Evolutionary conservation across 495 filamentous ascomycete species (phyloP).

Genomic region (Penicillium tannophilum): DNA sequence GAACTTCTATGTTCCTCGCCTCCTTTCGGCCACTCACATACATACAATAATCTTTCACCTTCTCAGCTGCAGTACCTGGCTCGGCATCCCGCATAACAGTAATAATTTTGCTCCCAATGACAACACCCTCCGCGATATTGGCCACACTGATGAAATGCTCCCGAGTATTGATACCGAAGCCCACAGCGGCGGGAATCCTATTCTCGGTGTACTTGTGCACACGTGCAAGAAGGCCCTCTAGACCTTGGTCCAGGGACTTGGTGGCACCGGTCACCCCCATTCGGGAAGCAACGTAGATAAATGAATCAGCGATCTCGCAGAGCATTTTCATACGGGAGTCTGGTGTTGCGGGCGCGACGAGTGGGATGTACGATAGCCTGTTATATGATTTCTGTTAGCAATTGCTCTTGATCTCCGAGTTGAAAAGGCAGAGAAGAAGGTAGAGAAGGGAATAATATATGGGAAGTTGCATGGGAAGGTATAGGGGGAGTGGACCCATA

Average conservation of each 20-base stretch:
- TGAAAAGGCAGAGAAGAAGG: no score
- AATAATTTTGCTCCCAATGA: slow-evolving; percentile 85
- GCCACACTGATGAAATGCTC: slow-evolving; percentile 67
- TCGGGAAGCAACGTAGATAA: slow-evolving; percentile 97
- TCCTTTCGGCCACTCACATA: background rate
- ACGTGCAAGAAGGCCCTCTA: slow-evolving; percentile 76
- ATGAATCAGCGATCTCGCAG: slow-evolving; percentile 96
- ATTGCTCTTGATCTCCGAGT: background rate
- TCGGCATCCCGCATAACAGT: slow-evolving; percentile 65
- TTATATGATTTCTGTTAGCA: background rate
- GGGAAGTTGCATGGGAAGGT: no score
- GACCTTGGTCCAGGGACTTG: slow-evolving; percentile 73
- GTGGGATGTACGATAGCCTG: slow-evolving; percentile 88
- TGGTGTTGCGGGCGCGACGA: slow-evolving; percentile 94
- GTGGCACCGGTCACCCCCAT: slow-evolving; percentile 96
- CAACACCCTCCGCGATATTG: slow-evolving; percentile 81
- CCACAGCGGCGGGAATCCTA: slow-evolving; percentile 78
- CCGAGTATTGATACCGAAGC: slow-evolving; percentile 93
- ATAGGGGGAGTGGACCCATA: slow-evolving; percentile 35
- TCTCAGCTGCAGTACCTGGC: slow-evolving; percentile 44
- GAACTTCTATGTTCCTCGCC: background rate
- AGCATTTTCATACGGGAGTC: slow-evolving; percentile 89
- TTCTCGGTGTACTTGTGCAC: slow-evolving; percentile 94
- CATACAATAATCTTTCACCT: slow-evolving; percentile 6
- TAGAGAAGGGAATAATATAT: no score